A percentile compares a stretch with the other conserved stretches of the same genome.
phyloP scores from a whole-genome alignment of 225 moss, liverwort and hornwort species.

The Polytrichum commune region DNA sequence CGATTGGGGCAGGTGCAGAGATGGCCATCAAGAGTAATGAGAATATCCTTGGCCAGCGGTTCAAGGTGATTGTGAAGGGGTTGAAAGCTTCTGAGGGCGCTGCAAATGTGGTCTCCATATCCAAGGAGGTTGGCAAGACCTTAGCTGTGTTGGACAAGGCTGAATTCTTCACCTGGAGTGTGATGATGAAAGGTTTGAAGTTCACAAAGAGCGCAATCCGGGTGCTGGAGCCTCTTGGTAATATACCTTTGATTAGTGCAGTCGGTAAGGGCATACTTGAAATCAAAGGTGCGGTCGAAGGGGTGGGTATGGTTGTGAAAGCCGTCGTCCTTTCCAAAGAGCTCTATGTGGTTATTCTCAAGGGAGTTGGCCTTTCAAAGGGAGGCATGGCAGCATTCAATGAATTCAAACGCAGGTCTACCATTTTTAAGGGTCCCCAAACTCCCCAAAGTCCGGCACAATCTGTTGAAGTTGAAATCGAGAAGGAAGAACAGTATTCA shows the following conservation, averaged over 20 bases:
- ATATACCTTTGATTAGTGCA: constrained; percentile 54
- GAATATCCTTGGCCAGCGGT: constrained; percentile 34
- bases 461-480: neutral
- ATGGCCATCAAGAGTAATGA: constrained; percentile 21
- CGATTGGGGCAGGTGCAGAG: constrained; percentile 34
- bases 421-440: constrained; percentile 7
- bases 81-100: constrained; percentile 87
- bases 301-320: constrained; percentile 65
- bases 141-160: constrained; percentile 43
- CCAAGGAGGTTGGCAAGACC: constrained; percentile 61
- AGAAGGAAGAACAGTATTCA: constrained; percentile 17
- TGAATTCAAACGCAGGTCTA: constrained; percentile 31
- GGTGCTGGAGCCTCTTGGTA: constrained; percentile 68
- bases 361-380: constrained; percentile 67
- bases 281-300: constrained; percentile 64
- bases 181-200: constrained; percentile 66
- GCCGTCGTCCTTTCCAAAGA: constrained; percentile 59
- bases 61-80: constrained; percentile 52
- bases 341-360: constrained; percentile 51
- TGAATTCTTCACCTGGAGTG: constrained; percentile 61
- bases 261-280: constrained; percentile 52
- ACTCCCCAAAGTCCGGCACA: neutral
- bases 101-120: constrained; percentile 51
- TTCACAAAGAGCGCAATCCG: constrained; percentile 69
- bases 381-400: constrained; percentile 53